Evolutionary conservation across 1,139 yeast species (phyloP).

Genomic region (Taiozyma sp.): DNA sequence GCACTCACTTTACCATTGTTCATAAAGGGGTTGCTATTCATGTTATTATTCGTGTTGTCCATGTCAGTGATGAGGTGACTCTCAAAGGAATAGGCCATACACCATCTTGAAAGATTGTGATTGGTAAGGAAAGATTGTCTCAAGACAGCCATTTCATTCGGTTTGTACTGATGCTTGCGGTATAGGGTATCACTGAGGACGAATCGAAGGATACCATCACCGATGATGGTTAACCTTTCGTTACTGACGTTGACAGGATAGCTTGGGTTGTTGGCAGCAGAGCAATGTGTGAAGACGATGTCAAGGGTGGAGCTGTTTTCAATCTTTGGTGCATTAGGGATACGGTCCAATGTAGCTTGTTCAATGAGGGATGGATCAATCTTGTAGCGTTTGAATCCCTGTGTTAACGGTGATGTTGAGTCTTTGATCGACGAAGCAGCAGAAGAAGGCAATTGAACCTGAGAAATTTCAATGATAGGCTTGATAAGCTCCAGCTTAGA

Average conservation of each 20-base stretch:
- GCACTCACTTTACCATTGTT: constrained; percentile 34
- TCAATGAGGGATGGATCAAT: neutral
- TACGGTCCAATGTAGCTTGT: neutral
- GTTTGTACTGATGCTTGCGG: neutral
- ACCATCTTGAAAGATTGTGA: constrained; percentile 1
- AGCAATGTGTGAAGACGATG: constrained; percentile 71
- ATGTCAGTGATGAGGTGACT: neutral
- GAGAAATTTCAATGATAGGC: neutral
- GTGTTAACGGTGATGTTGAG: neutral
- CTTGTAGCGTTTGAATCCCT: neutral
- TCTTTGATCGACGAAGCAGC: neutral
- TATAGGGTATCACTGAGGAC: neutral
- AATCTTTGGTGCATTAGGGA: constrained; percentile 3
- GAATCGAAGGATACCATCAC: constrained; percentile 72
- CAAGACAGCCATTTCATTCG: neutral
- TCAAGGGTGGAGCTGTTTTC: neutral
- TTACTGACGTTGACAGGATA: constrained; percentile 53
- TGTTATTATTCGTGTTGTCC: too few species aligned
- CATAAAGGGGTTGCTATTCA: too few species aligned
- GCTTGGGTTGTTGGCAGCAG: constrained; percentile 52
- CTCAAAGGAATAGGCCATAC: neutral
- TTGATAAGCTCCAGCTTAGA: neutral
- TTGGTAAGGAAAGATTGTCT: neutral
- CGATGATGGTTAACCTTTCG: constrained; percentile 85
- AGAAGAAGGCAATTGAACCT: neutral